Evolutionary conservation across 78 protist genomes (phyloP), one percentile per base, ranked within the genome.

Genomic region (Tieghemostelium lacteum): DNA sequence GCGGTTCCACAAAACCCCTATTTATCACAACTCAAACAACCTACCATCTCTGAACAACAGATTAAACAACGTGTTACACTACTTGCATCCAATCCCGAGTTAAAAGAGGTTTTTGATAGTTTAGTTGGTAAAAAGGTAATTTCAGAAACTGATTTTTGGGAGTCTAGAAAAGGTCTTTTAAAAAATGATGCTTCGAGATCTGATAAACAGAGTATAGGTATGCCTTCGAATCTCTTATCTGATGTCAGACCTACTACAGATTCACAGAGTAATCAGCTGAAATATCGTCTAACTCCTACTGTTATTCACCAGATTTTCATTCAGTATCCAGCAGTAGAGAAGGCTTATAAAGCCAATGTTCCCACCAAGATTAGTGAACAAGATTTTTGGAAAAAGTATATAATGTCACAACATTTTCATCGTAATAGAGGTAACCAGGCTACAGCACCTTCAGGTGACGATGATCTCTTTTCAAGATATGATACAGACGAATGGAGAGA

Each of bases 131-230:
- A 29, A 19, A 78, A 64, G 12, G 67, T 69, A 6, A 83, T 83
- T 6, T 36, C 71, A 16, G 91, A 83, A 31, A n/a, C 65, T 45
- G 91, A 83, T 57, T 83, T 83, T 58, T 83, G 91, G 91, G 91
- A 83, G 55, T 69, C 91, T n/a, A 29, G 91, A 36, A 66, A 69
- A 58, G 12, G 50, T 8, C 24, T 83, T 70, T n/a, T 83, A 19
- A 69, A 69, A 14, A 69, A 36, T 50, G 91, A 83, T 33, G 26
- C 71, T 0, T 42, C 62, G 0, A 14, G 78, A 19, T 70, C 91
- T 3, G 91, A 83, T 10, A 50, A 57, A 45, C 91, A 83, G 33
- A 40, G 33, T 8, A 57, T 63, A 14, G 91, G 91, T 31, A 83
- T 83, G 91, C 91, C 91, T 8, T 69, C 78, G 1, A 83, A 67